A percentile compares a stretch with the other conserved stretches of the same genome.
Conservation (phyloP, 2,329 filamentous ascomycete species). For the Fusarium sp. region DNA sequence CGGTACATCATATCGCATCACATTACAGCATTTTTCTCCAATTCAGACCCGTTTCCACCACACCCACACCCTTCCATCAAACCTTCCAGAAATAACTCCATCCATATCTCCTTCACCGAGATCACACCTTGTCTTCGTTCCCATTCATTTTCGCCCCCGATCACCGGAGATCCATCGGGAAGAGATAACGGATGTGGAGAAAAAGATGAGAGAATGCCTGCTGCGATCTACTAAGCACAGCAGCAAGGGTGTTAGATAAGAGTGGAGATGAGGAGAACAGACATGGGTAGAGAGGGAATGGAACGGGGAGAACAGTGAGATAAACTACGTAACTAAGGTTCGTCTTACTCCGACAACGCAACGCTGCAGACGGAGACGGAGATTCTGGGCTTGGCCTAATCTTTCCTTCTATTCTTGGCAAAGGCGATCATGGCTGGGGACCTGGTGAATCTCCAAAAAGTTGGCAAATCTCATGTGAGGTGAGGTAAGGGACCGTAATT, state of each 20-base stretch:
- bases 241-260: slow-evolving; percentile 24
- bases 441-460: not conserved
- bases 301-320: not conserved
- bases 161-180: slow-evolving; percentile 25
- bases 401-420: slow-evolving; percentile 12
- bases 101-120: slow-evolving; percentile 18
- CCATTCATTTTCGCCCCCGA: slow-evolving; percentile 12
- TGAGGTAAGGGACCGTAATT: not conserved
- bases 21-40: not conserved
- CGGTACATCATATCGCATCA: not conserved
- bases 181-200: slow-evolving; percentile 28
- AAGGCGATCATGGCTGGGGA: not conserved
- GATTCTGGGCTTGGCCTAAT: not conserved
- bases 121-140: slow-evolving; percentile 15
- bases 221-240: slow-evolving; percentile 3
- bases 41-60: not conserved
- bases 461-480: not conserved
- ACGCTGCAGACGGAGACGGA: not conserved
- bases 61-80: slow-evolving; percentile 25
- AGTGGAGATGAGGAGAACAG: slow-evolving; percentile 27
- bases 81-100: slow-evolving; percentile 26
- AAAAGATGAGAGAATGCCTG: not conserved
- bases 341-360: slow-evolving; percentile 27
- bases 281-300: not conserved
- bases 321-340: slow-evolving; percentile 6